A percentile compares a stretch with the other conserved stretches of the same genome.
phyloP scores from a whole-genome alignment of 768 basidiomycete species.

The Lentinula boryana region DNA sequence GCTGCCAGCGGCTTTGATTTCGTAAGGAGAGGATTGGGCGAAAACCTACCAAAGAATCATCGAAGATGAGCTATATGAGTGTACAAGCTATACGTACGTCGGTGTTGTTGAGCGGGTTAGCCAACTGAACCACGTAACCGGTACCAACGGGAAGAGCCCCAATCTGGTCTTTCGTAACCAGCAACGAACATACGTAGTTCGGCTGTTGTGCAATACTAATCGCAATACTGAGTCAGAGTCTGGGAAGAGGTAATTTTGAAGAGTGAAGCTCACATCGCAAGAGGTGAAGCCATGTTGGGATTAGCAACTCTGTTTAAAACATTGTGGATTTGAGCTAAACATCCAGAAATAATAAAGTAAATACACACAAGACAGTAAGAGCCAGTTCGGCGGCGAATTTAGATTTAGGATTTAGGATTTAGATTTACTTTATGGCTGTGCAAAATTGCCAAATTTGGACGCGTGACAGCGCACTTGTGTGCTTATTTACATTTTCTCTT shows the following conservation, averaged over 20 bases:
- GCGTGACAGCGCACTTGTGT: too few relatives aligned
- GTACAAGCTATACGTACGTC: constrained; percentile 38
- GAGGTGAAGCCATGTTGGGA: constrained; percentile 35
- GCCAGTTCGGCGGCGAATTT: too few relatives aligned
- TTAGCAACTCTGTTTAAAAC: constrained; percentile 20
- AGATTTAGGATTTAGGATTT: too few relatives aligned
- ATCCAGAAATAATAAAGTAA: background rate
- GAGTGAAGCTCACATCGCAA: constrained; percentile 23
- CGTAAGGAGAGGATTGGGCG: constrained; percentile 1
- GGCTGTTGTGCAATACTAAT: constrained; percentile 41
- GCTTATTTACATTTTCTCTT: too few relatives aligned
- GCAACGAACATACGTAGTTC: constrained; percentile 55
- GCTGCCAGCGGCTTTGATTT: constrained; percentile 1
- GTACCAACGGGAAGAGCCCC: constrained; percentile 31
- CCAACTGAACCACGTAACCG: constrained; percentile 46
- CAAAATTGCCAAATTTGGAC: too few relatives aligned
- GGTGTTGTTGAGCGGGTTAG: constrained; percentile 41
- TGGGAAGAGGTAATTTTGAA: background rate
- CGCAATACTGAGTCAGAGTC: background rate
- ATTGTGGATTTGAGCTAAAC: background rate
- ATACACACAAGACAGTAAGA: constrained; percentile 50
- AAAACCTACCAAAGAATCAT: background rate
- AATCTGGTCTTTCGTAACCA: constrained; percentile 38
- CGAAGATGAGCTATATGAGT: too few relatives aligned
- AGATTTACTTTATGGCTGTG: too few relatives aligned